phyloP scores from a whole-genome alignment of 2,329 filamentous ascomycete species.

The Penicillium concentricum region DNA sequence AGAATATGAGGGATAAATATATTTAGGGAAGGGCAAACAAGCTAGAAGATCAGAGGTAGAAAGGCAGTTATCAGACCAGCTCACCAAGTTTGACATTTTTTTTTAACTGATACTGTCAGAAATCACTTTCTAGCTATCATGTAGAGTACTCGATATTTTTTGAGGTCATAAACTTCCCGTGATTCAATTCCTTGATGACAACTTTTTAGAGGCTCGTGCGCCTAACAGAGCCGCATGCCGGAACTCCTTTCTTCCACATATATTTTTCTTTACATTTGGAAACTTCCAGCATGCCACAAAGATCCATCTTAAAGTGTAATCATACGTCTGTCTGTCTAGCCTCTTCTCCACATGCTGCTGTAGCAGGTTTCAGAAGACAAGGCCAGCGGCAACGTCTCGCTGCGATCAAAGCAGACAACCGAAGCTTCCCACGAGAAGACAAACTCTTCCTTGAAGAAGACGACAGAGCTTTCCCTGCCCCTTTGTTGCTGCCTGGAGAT shows the following conservation, averaged over 20 bases:
- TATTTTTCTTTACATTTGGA: too few relatives aligned
- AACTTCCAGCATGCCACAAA: background rate
- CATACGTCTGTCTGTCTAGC: slow-evolving; percentile 11
- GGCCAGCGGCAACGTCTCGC: slow-evolving; percentile 24
- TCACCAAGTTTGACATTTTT: background rate
- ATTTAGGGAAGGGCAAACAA: background rate
- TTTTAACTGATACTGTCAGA: too few relatives aligned
- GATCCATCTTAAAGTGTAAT: background rate
- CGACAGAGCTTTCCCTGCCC: slow-evolving; percentile 52
- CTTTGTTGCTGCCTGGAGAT: slow-evolving; percentile 60
- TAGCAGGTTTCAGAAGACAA: slow-evolving; percentile 35
- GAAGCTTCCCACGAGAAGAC: background rate
- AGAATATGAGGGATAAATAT: background rate
- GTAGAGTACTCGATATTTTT: too few relatives aligned
- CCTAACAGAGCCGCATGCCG: background rate
- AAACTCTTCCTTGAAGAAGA: background rate
- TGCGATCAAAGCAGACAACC: slow-evolving; percentile 10
- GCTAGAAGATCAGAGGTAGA: background rate
- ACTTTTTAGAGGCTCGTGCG: background rate
- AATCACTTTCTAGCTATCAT: background rate
- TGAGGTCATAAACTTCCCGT: background rate
- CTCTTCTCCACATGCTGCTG: slow-evolving; percentile 35
- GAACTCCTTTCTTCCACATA: background rate
- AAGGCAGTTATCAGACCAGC: too few relatives aligned
- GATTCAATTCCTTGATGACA: background rate